Base-by-base conservation (phyloP, 2,329 filamentous ascomycete genomes). In the Colletotrichum kahawae region DNA sequence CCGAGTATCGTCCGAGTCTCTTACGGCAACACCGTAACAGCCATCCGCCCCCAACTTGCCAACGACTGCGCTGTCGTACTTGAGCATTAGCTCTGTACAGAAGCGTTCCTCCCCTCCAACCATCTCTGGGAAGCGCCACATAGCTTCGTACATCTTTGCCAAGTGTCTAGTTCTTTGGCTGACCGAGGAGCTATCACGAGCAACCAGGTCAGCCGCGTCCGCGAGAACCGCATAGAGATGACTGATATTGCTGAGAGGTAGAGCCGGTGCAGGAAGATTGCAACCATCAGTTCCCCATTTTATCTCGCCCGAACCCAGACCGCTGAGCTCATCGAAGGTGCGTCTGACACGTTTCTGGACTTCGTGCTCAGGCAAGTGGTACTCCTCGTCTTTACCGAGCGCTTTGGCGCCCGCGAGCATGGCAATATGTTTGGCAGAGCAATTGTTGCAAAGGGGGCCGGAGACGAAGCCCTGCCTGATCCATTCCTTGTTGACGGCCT, bases 401-500 rank as follows among this genome's bases (percentile, higher is more conserved):
- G 43, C n/a, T 51, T 21, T 51, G n/a, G 43, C 43, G n/a, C 43
- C 43, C n/a, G 43, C 43, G 1, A 51, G 43, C 43, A 51, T 51
- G 43, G 43, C 43, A 13, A 21, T 21, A 51, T 51, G 43, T 21
- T 51, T 51, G 12, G n/a, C 43, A 21, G 43, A 51, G 43, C 43
- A 51, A 13, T 51, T 51, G 6, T 21, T 51, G 43, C 43, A 51
- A 21, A 51, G n/a, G 12, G 43, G 43, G 43, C 43, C 43, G 1
- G 43, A n/a, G 3, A 51, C 43, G 0, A 51, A 21, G 0, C 5
- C 3, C 0, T 21, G 18, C 43, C n/a, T 51, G 12, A 21, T 51
- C 43, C 43, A 51, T 21, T 51, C 43, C 43, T 51, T 51, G 43
- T 51, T 51, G n/a, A 51, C 43, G n/a, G 18, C n/a, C 43, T 51